These are phyloP conservation scores for grape (Vitis vinifera) DNA, from an alignment of 164 flowering plant genomes.

Conservation along the genomic window DNA sequence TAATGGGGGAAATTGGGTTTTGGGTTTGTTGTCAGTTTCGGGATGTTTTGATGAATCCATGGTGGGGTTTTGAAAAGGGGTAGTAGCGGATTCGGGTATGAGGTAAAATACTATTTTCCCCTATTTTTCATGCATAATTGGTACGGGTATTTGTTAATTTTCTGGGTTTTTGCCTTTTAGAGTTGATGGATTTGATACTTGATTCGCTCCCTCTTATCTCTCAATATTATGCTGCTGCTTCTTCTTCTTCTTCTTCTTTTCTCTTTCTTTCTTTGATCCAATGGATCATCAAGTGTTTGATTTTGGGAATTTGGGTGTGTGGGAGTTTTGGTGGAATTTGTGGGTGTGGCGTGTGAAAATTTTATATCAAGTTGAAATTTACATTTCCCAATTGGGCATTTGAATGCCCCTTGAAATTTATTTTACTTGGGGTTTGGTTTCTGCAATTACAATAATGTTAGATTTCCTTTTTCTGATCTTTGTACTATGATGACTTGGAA, in stretches of 20 bases:
- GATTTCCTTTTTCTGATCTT: too few relatives aligned
- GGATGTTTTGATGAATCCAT: conserved; percentile 12
- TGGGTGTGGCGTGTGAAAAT: too few relatives aligned
- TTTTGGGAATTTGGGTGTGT: not conserved
- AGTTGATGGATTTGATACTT: not conserved
- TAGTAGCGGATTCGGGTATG: conserved; percentile 3
- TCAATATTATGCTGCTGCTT: not conserved
- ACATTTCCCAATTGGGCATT: too few relatives aligned
- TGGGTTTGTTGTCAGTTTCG: conserved; percentile 5
- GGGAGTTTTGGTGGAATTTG: too few relatives aligned
- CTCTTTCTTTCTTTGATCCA: not conserved
- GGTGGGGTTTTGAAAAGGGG: conserved; percentile 4
- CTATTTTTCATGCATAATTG: not conserved
- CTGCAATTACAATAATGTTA: too few relatives aligned
- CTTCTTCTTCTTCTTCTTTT: not conserved
- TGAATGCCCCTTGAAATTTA: too few relatives aligned
- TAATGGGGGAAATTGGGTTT: conserved; percentile 5
- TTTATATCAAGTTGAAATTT: too few relatives aligned
- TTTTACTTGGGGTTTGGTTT: too few relatives aligned
- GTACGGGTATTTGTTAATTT: not conserved
- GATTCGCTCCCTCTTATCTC: not conserved
- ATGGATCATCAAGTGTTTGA: not conserved
- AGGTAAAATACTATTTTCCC: conserved; percentile 2
- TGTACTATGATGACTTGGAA: too few relatives aligned
- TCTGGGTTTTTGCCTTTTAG: not conserved